Conservation (phyloP, 306 rosid species). For the Aeschynomene evenia region DNA sequence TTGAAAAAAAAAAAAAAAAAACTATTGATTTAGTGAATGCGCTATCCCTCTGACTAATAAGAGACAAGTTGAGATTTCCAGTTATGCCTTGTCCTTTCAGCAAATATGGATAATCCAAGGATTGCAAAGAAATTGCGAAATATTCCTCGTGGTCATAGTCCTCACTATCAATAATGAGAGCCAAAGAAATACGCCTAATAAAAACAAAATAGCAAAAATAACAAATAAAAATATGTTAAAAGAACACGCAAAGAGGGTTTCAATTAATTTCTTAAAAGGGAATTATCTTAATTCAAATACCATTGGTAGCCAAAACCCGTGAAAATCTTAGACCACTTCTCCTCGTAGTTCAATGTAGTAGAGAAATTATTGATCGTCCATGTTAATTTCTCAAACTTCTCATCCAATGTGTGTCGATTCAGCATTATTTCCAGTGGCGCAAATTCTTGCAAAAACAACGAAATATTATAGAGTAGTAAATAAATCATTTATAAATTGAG, state of each 20-base stretch:
- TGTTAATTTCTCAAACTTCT: slow-evolving; percentile 4
- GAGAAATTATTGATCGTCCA: slow-evolving; percentile 30
- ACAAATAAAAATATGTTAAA: too few relatives aligned
- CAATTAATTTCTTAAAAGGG: neutral
- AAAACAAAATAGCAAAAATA: slow-evolving; percentile 7
- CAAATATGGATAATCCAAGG: slow-evolving; percentile 41
- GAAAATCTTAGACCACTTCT: neutral
- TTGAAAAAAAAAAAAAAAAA: neutral
- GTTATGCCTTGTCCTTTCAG: slow-evolving; percentile 55
- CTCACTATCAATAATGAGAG: neutral
- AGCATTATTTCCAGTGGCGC: too few relatives aligned
- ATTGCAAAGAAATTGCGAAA: slow-evolving; percentile 65
- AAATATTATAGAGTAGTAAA: too few relatives aligned
- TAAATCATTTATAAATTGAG: too few relatives aligned
- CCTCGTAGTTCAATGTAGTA: neutral
- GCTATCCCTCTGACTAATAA: slow-evolving; percentile 46
- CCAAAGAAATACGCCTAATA: slow-evolving; percentile 50
- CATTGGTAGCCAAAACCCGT: neutral
- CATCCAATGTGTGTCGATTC: neutral
- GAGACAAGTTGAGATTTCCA: slow-evolving; percentile 53
- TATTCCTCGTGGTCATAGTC: slow-evolving; percentile 13
- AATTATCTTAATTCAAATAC: slow-evolving; percentile 9
- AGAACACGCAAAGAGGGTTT: too few relatives aligned
- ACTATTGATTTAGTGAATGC: slow-evolving; percentile 52
- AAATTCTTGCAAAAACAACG: too few relatives aligned